Evolutionary conservation across 345 rosid genomes (phyloP), one percentile per base, ranked within the genome.

Genomic region (Sapria himalayana): DNA sequence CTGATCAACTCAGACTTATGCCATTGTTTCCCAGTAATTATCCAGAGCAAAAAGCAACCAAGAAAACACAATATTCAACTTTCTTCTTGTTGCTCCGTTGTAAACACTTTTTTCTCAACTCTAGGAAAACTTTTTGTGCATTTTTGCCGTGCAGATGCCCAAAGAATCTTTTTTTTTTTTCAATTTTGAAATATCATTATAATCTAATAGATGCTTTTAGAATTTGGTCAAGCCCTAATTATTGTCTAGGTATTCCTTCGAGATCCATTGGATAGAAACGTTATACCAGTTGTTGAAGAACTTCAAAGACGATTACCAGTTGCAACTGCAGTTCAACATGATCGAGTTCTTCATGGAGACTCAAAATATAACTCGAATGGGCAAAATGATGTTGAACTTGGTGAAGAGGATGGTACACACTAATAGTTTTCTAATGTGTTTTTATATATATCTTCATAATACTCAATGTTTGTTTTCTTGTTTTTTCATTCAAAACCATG

Each of bases 221-320:
- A n/a, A n/a, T n/a, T n/a, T n/a, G n/a, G n/a, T n/a, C n/a, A n/a
- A n/a, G n/a, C n/a, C n/a, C n/a, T n/a, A n/a, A n/a, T n/a, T n/a
- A n/a, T n/a, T n/a, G n/a, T n/a, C n/a, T 55, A 89, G 99, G 86
- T 89, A 37, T 46, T 74, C 66, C 92, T 89, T 51, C 74, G 92
- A 41, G 95, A 89, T 56, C 86, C 95, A 3, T 36, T 51, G 12
- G 93, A 74, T 63, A 81, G 73, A 50, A 52, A 74, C 58, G 85
- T 89, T 27, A 65, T 84, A 24, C 95, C 99, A 3, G 78, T 89
- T 40, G 70, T 89, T 13, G 77, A 75, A 67, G 95, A 89, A 63
- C 93, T 89, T 59, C 81, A 61, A 52, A 71, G 93, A 51, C 80
- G 86, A 23, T 46, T 91, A 29, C 77, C 86, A 32, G 53, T 58